phyloP scores from a whole-genome alignment of 495 filamentous ascomycete genomes.

The Neurospora sp. region DNA sequence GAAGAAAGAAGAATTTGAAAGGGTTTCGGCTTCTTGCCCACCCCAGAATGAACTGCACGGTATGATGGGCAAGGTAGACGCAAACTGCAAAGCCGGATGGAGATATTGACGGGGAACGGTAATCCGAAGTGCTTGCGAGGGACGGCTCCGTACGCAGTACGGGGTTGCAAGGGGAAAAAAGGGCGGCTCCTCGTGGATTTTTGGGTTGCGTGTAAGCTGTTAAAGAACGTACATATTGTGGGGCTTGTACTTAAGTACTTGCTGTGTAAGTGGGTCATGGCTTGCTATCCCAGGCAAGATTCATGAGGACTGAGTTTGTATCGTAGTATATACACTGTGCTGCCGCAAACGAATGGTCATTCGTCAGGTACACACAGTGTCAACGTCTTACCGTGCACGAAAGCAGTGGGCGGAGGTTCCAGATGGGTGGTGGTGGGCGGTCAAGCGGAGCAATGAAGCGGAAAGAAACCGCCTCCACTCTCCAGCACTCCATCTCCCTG shows the following conservation, averaged over 20 bases:
- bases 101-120: neutral
- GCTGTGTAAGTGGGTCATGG: neutral
- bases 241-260: neutral
- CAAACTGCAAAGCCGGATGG: neutral
- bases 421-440: slow-evolving; percentile 11
- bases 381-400: neutral
- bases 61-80: slow-evolving; percentile 3
- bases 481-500: neutral
- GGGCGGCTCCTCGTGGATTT: neutral
- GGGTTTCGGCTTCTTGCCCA: slow-evolving; percentile 19
- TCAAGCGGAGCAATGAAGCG: slow-evolving; percentile 24
- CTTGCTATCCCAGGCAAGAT: neutral
- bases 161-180: slow-evolving; percentile 12
- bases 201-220: neutral
- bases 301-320: neutral
- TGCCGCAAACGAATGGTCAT: neutral
- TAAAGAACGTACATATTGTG: neutral
- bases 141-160: neutral
- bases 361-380: neutral
- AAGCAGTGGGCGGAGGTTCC: slow-evolving; percentile 1
- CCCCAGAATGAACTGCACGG: slow-evolving; percentile 1
- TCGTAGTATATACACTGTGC: neutral
- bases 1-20: slow-evolving; percentile 15
- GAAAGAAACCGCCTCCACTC: slow-evolving; percentile 4
- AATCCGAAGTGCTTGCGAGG: neutral